Percentiles rank a stretch among this genome's conserved stretches.
These are phyloP conservation scores for Pilasporangium apinafurcum DNA, from an alignment of 352 stramenopile genomes.

Conservation along the genomic window DNA sequence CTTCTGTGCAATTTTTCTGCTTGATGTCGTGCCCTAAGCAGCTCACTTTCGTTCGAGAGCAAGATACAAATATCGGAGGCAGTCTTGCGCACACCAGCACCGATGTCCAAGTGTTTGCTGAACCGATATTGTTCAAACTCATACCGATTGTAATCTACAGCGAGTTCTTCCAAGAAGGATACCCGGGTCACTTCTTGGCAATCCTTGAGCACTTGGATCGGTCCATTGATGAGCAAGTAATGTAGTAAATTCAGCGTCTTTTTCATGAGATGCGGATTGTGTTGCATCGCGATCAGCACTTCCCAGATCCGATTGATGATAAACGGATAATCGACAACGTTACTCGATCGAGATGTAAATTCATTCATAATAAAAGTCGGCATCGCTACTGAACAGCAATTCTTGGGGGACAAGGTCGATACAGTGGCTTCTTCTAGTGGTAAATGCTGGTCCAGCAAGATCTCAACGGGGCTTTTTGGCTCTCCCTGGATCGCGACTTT, in stretches of 20 bases:
- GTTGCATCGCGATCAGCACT: conserved; percentile 48
- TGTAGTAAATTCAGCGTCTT: conserved; percentile 59
- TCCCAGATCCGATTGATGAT: conserved; percentile 72
- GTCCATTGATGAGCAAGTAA: conserved; percentile 65
- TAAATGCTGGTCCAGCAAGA: conserved; percentile 55
- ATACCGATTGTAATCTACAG: conserved; percentile 59
- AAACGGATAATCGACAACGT: conserved; percentile 68
- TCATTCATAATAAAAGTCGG: conserved; percentile 54
- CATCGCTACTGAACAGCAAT: conserved; percentile 21
- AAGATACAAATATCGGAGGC: conserved; percentile 42
- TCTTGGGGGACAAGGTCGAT: conserved; percentile 31
- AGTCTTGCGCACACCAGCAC: conserved; percentile 55
- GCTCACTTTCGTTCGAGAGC: conserved; percentile 36
- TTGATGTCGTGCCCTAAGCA: conserved; percentile 34
- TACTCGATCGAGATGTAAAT: conserved; percentile 54
- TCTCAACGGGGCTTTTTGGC: conserved; percentile 51
- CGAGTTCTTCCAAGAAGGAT: conserved; percentile 39
- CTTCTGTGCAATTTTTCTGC: conserved; percentile 52
- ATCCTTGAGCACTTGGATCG: conserved; percentile 56
- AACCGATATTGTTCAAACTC: conserved; percentile 75
- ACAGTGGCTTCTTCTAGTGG: conserved; percentile 42
- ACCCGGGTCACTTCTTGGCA: conserved; percentile 33
- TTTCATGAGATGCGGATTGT: conserved; percentile 49
- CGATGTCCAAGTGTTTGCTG: conserved; percentile 62
- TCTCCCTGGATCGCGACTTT: conserved; percentile 49